Evolutionary conservation across 352 stramenopile genomes (phyloP), one percentile per base, ranked within the genome.

Genomic region (Globisporangium nagaii): DNA sequence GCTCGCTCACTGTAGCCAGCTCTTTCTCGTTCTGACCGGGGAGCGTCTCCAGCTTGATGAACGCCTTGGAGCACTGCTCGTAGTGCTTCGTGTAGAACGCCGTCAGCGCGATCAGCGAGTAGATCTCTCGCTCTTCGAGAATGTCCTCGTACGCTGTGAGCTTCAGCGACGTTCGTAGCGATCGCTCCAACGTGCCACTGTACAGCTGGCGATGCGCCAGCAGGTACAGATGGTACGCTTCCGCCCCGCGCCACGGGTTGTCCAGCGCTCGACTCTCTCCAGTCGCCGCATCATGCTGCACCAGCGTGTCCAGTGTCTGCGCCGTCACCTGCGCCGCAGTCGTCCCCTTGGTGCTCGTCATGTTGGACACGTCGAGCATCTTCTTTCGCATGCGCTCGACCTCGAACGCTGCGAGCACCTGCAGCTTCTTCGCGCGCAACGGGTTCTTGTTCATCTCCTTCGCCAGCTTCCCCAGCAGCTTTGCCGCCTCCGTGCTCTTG

Each of bases 221-320:
- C 58, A 98, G 65, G 57, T 96, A 97, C 47, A 98, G 84, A 62
- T 98, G 93, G 61, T 96, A 97, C 4, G 91, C 93, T 59, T 97
- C 93, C 9, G 93, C 93, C 6, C 90, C 93, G 43, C 93, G 79
- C 93, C 93, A 98, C 3, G 92, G 89, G 47, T 96, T 97, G 62
- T 97, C 93, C 35, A 98, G 67, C 4, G 79, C 76, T n/a, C 81
- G 75, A 49, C 74, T 84, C 47, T 94, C 84, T 6, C 84, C 83
- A 12, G 81, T 93, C 8, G 84, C 79, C 2, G 84, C 81, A 50
- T 93, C 81, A 62, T 92, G 79, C 48, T 92, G 88, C 40, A 98
- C 93, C 2, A 98, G 73, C 27, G 82, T 98, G 43, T 97, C 86
- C 8, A 98, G 68, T 7, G 90, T 98, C 30, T 95, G 87, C 7